Evolutionary conservation across 441 rosid species (phyloP).

Genomic region (Pelargonium fulgidum): DNA sequence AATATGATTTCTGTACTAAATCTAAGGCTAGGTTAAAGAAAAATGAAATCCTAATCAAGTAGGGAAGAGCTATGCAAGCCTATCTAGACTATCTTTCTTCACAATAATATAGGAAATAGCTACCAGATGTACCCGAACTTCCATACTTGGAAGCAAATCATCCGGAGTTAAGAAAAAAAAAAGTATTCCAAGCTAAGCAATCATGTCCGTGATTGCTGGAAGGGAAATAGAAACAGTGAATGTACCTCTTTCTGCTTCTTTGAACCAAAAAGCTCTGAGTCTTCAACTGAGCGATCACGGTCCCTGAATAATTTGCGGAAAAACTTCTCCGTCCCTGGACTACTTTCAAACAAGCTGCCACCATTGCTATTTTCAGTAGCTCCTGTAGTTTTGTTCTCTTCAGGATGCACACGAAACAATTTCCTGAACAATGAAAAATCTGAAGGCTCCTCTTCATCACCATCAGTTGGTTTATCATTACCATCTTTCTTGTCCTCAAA

Average conservation of each 20-base stretch:
- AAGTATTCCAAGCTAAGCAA: too few species aligned
- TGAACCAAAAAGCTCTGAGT: constrained; percentile 74
- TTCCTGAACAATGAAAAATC: constrained; percentile 75
- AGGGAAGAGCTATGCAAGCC: too few species aligned
- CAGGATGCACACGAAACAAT: constrained; percentile 92
- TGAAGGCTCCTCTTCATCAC: constrained; percentile 77
- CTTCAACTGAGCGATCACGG: constrained; percentile 87
- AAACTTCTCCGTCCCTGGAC: constrained; percentile 92
- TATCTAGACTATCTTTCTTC: too few species aligned
- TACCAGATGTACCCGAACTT: too few species aligned
- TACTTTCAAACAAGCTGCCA: constrained; percentile 61
- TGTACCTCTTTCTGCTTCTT: constrained; percentile 78
- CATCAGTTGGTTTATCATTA: constrained; percentile 50
- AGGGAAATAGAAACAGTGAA: constrained; percentile 17
- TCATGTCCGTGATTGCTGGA: too few species aligned
- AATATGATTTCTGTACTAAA: too few species aligned
- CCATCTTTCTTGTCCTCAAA: constrained; percentile 78
- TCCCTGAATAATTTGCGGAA: constrained; percentile 94
- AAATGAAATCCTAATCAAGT: too few species aligned
- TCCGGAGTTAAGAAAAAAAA: too few species aligned
- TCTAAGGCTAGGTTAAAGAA: too few species aligned
- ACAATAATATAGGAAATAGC: too few species aligned
- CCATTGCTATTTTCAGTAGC: constrained; percentile 47
- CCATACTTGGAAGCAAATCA: too few species aligned
- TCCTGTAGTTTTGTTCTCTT: constrained; percentile 49